Evolutionary conservation across 2,329 filamentous ascomycete species (phyloP), one percentile per base, ranked within the genome.

Genomic region (Colletotrichum orbiculare): DNA sequence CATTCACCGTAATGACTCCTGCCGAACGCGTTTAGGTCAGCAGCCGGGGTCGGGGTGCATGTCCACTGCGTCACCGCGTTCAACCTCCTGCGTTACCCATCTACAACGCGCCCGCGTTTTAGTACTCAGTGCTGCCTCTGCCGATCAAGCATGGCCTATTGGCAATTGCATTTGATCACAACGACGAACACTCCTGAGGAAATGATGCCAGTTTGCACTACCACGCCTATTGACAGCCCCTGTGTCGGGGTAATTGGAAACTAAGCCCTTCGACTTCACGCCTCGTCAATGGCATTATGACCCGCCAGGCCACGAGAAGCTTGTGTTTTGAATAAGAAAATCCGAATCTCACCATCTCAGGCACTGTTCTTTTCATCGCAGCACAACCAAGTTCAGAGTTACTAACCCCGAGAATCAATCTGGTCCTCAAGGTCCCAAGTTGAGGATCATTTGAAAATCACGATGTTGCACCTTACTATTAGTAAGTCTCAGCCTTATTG

Each of bases 241-340:
- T 85, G 82, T 72, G 83, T 67, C 70, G 83, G 83, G 83, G 83
- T 83, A 67, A 71, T 71, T 68, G 73, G 71, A 70, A 72, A 82
- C 72, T 85, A 81, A 78, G 68, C 68, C 60, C 39, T 55, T 55
- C 60, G 67, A 64, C 65, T 66, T 61, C 61, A 66, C 56, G 66
- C 73, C 70, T 76, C 70, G 70, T 69, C 54, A 62, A 67, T 69
- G 65, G 68, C 69, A 63, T 67, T 42, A 43, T 60, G 54, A 64
- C 47, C 43, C 25, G 42, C 33, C 49, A 60, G 64, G 54, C 47
- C 35, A 64, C 34, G 12, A 43, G 42, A 38, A 41, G 37, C 17
- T 17, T n/a, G 8, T 39, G 8, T 15, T 41, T n/a, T 5, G 25
- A 25, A 25, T 25, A 25, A 25, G 25, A 25, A 25, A 25, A 25